These are phyloP conservation scores for Remersonia thermophila DNA, from an alignment of 2,329 filamentous ascomycete species.

Conservation along the genomic window DNA sequence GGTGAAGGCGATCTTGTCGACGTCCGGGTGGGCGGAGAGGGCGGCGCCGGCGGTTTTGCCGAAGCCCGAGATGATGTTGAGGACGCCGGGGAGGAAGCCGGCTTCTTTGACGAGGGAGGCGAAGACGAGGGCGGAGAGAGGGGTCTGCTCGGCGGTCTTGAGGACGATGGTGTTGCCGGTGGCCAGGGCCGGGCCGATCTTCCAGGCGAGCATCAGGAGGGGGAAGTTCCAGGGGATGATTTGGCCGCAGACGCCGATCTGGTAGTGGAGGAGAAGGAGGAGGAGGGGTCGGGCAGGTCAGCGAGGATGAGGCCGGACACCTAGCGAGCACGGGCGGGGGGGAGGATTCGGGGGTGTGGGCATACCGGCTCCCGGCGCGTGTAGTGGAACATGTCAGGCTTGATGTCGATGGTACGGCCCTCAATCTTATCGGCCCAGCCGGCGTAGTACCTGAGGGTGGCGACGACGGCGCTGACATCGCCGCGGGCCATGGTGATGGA, in stretches of 20 bases:
- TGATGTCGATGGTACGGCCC: slow-evolving; percentile 75
- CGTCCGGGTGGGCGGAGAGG: slow-evolving; percentile 62
- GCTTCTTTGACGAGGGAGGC: slow-evolving; percentile 58
- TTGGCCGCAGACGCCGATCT: slow-evolving; percentile 40
- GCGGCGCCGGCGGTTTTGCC: slow-evolving; percentile 69
- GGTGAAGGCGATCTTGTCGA: slow-evolving; percentile 77
- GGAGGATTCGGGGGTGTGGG: slow-evolving; percentile 57
- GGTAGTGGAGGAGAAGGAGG: no score
- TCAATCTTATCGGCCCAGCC: slow-evolving; percentile 88
- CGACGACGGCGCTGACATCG: slow-evolving; percentile 56
- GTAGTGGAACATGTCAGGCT: slow-evolving; percentile 71
- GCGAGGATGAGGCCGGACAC: no score
- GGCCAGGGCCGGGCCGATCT: slow-evolving; percentile 63
- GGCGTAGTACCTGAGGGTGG: slow-evolving; percentile 72
- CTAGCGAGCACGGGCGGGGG: no score
- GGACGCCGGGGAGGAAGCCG: slow-evolving; percentile 65
- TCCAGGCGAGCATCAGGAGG: slow-evolving; percentile 71
- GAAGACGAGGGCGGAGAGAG: slow-evolving; percentile 55
- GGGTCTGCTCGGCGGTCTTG: slow-evolving; percentile 68
- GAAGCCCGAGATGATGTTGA: slow-evolving; percentile 68
- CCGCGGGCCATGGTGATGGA: slow-evolving; percentile 62
- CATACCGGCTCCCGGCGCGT: slow-evolving; percentile 56
- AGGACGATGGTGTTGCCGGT: slow-evolving; percentile 61
- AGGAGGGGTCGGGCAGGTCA: no score
- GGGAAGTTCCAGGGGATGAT: slow-evolving; percentile 89